phyloP scores from a whole-genome alignment of 352 stramenopile genomes.

The Globisporangium solare region DNA sequence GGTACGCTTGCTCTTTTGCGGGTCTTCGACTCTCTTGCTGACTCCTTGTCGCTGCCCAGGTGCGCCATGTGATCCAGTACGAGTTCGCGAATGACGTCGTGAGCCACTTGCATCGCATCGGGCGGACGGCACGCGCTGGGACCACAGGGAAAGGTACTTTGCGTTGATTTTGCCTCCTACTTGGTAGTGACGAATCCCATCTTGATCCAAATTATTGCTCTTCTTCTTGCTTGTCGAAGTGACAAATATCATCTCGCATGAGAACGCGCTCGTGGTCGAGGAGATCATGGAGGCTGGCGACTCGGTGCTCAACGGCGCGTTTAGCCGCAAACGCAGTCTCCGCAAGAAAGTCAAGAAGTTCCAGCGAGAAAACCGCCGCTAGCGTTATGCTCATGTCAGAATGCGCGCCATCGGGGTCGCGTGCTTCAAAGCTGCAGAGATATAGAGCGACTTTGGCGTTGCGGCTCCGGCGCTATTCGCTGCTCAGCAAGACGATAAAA shows the following conservation, averaged over 20 bases:
- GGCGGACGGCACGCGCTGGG: conserved; percentile 60
- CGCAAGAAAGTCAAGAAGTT: conserved; percentile 79
- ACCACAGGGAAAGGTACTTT: conserved; percentile 39
- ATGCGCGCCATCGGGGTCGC: no score
- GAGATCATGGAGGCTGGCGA: conserved; percentile 59
- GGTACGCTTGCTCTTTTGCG: no score
- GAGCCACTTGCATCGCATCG: conserved; percentile 77
- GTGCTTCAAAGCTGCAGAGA: no score
- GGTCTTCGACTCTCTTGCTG: no score
- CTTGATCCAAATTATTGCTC: neutral
- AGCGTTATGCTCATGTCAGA: no score
- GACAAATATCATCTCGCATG: conserved; percentile 57
- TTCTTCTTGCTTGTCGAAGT: conserved; percentile 24
- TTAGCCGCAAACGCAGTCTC: conserved; percentile 79
- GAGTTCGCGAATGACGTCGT: conserved; percentile 82
- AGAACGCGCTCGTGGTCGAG: conserved; percentile 57
- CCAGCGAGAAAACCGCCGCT: conserved; percentile 2
- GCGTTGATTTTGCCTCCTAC: neutral
- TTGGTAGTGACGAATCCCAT: neutral
- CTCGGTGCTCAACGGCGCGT: conserved; percentile 50
- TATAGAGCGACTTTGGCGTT: no score
- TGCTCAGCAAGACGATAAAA: no score
- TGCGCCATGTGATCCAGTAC: conserved; percentile 73
- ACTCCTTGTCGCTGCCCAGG: conserved; percentile 13
- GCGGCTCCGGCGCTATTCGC: no score